Conservation (phyloP, 1,284 basidiomycete species). For the Ganoderma meredithae region DNA sequence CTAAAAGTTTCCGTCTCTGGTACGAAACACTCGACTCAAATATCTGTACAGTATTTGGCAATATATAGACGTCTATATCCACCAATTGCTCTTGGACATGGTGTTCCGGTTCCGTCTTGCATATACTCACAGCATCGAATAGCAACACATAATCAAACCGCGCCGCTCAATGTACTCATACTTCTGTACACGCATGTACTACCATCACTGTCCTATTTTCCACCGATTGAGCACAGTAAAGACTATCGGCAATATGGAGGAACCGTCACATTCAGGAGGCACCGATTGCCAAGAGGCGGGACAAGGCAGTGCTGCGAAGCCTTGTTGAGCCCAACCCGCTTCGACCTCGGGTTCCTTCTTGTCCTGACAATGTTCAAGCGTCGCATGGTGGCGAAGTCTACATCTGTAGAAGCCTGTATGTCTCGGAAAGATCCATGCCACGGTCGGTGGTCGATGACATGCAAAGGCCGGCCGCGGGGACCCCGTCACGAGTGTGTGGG, state of each 20-base stretch:
- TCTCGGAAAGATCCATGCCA: not conserved
- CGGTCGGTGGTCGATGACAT: not conserved
- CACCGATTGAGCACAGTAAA: not conserved
- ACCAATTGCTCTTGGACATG: not conserved
- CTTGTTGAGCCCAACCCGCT: not conserved
- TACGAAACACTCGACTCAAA: not conserved
- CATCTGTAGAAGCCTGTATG: not conserved
- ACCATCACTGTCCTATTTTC: not conserved
- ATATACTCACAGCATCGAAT: not conserved
- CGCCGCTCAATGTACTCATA: not conserved
- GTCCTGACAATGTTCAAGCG: not conserved
- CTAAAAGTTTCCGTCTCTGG: not conserved
- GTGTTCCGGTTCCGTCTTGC: not conserved
- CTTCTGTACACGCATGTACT: not conserved
- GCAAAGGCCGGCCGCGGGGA: not conserved
- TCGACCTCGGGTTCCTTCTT: not conserved
- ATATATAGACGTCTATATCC: not conserved
- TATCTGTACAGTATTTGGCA: conserved; percentile 3
- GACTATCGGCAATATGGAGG: not conserved
- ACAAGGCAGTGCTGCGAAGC: not conserved
- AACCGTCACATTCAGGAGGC: not conserved
- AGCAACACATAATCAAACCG: not conserved
- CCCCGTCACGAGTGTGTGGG: not conserved
- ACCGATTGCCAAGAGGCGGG: not conserved
- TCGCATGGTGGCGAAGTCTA: not conserved